Evolutionary conservation across 179 eudicot species (phyloP).

Genomic region (Actinidia chinensis): DNA sequence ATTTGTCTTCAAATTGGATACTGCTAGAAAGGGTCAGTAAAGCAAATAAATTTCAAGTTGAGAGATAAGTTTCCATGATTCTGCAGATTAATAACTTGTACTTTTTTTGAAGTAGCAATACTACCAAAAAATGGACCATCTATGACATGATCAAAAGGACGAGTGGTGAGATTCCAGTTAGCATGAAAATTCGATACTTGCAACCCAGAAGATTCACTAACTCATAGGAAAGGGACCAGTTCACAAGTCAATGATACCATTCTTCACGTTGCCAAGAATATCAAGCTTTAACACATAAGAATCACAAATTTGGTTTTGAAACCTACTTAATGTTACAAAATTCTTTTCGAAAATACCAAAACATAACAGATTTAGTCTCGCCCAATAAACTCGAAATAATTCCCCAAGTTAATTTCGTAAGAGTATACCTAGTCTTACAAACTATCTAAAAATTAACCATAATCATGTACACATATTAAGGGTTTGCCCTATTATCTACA

Average conservation of each 20-base stretch:
- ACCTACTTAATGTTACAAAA: too few relatives aligned
- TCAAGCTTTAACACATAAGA: too few relatives aligned
- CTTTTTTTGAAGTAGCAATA: too few relatives aligned
- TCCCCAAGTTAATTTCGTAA: too few relatives aligned
- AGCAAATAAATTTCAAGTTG: not conserved
- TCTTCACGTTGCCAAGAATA: not conserved
- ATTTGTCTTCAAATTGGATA: not conserved
- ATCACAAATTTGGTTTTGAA: too few relatives aligned
- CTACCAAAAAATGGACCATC: not conserved
- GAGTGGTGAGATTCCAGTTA: not conserved
- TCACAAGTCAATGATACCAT: not conserved
- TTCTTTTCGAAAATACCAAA: too few relatives aligned
- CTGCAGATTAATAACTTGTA: not conserved
- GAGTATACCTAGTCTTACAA: not conserved
- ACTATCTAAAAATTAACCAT: not conserved
- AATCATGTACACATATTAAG: not conserved
- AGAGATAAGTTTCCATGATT: not conserved
- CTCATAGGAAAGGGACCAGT: not conserved
- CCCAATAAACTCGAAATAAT: too few relatives aligned
- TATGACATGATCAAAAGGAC: not conserved
- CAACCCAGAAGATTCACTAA: not conserved
- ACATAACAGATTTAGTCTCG: too few relatives aligned
- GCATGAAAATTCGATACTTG: not conserved
- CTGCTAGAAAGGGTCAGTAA: not conserved
- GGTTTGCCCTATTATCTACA: not conserved